These are phyloP conservation scores for Solanum verrucosum DNA, from an alignment of 257 asterid species.

Conservation along the genomic window DNA sequence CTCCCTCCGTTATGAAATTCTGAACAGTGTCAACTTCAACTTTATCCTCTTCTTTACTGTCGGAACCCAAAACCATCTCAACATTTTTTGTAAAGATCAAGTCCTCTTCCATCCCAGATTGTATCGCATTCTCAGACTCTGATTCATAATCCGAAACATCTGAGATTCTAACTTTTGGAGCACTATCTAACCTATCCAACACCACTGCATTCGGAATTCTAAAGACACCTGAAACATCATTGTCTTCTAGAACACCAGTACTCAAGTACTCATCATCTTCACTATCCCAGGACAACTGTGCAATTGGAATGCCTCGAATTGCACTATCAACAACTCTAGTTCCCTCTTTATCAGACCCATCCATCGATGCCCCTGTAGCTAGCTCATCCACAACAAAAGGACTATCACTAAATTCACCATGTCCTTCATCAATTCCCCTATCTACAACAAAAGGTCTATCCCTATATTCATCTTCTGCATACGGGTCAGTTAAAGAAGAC, in stretches of 20 bases:
- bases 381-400: slow-evolving; percentile 21
- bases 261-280: slow-evolving; percentile 56
- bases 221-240: slow-evolving; percentile 23
- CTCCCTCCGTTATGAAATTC: slow-evolving; percentile 10
- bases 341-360: neutral
- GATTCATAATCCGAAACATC: slow-evolving; percentile 31
- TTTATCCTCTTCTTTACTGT: slow-evolving; percentile 19
- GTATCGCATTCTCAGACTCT: slow-evolving; percentile 13
- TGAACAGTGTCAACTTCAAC: slow-evolving; percentile 8
- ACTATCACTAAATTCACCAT: slow-evolving; percentile 15
- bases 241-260: slow-evolving; percentile 26
- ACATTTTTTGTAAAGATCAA: slow-evolving; percentile 3
- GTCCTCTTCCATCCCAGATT: slow-evolving; percentile 32
- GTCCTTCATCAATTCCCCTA: slow-evolving; percentile 7
- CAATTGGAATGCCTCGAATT: slow-evolving; percentile 41
- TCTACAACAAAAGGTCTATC: slow-evolving; percentile 22
- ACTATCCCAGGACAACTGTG: slow-evolving; percentile 49
- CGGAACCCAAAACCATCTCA: slow-evolving; percentile 9
- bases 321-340: slow-evolving; percentile 9
- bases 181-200: slow-evolving; percentile 27
- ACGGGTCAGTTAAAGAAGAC: slow-evolving; percentile 28
- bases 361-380: slow-evolving; percentile 5
- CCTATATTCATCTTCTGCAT: slow-evolving; percentile 17
- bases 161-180: slow-evolving; percentile 37
- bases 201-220: slow-evolving; percentile 30